These are phyloP conservation scores for Urochloa ruziziensis DNA, from an alignment of 176 grass and related monocot genomes.

Conservation along the genomic window DNA sequence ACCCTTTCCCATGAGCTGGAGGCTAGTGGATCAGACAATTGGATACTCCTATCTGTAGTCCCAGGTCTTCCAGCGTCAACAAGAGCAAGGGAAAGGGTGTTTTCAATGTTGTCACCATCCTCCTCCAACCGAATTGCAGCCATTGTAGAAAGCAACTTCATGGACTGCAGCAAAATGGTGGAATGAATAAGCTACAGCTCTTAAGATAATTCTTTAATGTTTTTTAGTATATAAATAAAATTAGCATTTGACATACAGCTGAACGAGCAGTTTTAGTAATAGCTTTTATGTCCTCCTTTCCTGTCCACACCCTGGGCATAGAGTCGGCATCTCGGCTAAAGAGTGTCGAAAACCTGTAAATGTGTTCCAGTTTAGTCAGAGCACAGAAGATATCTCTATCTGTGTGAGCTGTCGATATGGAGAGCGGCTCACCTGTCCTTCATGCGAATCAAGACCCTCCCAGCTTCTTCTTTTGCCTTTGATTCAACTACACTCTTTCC, in stretches of 20 bases:
- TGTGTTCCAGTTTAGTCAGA: conserved; percentile 13
- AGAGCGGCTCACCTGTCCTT: conserved; percentile 74
- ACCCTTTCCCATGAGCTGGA: conserved; percentile 96
- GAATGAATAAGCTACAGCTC: background rate
- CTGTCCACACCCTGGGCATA: conserved; percentile 97
- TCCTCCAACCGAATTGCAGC: conserved; percentile 88
- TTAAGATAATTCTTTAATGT: conserved; percentile 1
- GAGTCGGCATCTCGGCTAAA: conserved; percentile 93
- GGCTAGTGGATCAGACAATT: conserved; percentile 76
- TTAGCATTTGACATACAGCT: conserved; percentile 55
- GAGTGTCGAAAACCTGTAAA: conserved; percentile 77
- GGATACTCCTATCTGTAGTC: conserved; percentile 71
- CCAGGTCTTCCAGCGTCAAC: conserved; percentile 48
- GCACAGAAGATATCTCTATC: background rate
- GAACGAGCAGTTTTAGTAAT: conserved; percentile 95
- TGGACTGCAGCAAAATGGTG: conserved; percentile 53
- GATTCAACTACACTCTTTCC: conserved; percentile 86
- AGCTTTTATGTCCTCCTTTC: conserved; percentile 97
- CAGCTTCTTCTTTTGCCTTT: conserved; percentile 85
- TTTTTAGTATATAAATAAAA: background rate
- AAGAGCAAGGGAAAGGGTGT: conserved; percentile 72
- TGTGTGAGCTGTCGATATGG: background rate
- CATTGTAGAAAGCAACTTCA: conserved; percentile 97
- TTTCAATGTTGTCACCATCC: conserved; percentile 81
- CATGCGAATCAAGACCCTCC: conserved; percentile 85